Base-by-base conservation (phyloP, 2,329 filamentous ascomycete genomes). In the Trichoderma simmonsii region DNA sequence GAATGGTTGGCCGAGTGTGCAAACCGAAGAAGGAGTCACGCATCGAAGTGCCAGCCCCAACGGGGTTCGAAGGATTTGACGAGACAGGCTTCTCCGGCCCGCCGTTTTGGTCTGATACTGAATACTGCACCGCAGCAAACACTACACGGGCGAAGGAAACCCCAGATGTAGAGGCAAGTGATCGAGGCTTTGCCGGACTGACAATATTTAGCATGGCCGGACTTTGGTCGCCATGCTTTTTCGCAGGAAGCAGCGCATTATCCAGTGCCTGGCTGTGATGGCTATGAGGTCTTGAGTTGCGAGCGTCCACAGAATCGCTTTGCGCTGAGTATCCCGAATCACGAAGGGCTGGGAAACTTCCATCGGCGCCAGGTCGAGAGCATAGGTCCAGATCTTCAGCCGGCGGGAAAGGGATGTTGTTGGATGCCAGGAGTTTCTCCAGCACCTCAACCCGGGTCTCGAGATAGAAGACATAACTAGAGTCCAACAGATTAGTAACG, bases 1-100 rank as follows among this genome's bases (percentile, higher is more conserved):
- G 91, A 79, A 98, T 96, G 18, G 91, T 94, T 2, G 95, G 94
- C 77, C 92, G 95, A 3, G 93, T 97, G 77, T 98, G 94, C 59
- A 98, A 85, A n/a, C 95, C 95, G 79, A 98, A 98, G 85, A 98
- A 98, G 0, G 94, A 97, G 81, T 98, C 95, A 72, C 95, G 89
- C 92, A 97, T 96, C 14, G 93, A 94, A 21, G 93, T 94, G 48
- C 90, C 91, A 51, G 87, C 77, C 6, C 76, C 77, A 59, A 74
- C 74, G 1, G 73, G 72, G 28, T 77, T 61, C 76, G 28, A 12
- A 11, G 59, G 72, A 28, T 77, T 77, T 34, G 75, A 67, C 68
- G 75, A 73, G 15, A 36, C 57, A 24, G 75, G 72, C 18, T 75
- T 77, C 34, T 79, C 80, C 2, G 24, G 15, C 7, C 39, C 67